Evolutionary conservation across 441 rosid species (phyloP).

Genomic region (Euphorbia corollata): DNA sequence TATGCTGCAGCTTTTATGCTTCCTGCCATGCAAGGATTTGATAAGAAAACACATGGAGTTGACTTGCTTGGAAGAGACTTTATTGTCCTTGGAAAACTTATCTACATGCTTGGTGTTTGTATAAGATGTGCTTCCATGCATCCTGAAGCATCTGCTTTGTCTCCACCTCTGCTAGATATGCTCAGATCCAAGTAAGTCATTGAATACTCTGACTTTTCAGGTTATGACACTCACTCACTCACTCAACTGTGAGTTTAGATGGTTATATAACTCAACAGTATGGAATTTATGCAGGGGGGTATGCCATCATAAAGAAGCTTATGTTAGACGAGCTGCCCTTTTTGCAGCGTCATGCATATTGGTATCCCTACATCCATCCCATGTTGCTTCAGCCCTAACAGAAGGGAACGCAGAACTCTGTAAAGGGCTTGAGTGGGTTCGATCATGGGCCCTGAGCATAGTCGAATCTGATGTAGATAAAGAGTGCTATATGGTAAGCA

Average conservation of each 20-base stretch:
- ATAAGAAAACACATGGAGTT: conserved; percentile 86
- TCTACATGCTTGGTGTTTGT: conserved; percentile 89
- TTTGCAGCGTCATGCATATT: conserved; percentile 78
- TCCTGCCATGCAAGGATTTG: conserved; percentile 95
- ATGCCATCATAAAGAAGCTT: conserved; percentile 82
- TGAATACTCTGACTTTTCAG: neutral
- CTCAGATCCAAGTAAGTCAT: conserved; percentile 61
- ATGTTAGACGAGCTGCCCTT: conserved; percentile 84
- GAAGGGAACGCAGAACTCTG: conserved; percentile 70
- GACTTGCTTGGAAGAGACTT: conserved; percentile 93
- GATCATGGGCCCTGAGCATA: conserved; percentile 68
- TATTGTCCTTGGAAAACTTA: conserved; percentile 87
- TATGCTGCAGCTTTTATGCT: conserved; percentile 97
- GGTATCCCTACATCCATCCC: conserved; percentile 77
- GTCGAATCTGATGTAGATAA: conserved; percentile 75
- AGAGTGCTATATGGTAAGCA: conserved; percentile 77
- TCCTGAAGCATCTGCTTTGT: conserved; percentile 87
- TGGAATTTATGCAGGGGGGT: conserved; percentile 52
- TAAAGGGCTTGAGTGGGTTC: conserved; percentile 88
- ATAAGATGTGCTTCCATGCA: conserved; percentile 85
- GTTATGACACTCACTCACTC: too few relatives aligned
- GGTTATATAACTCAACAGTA: neutral
- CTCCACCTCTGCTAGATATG: conserved; percentile 75
- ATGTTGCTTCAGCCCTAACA: conserved; percentile 53
- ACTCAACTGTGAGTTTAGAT: neutral